Evolutionary conservation across 768 basidiomycete species (phyloP).

Genomic region (Hygrocybe coccinea): DNA sequence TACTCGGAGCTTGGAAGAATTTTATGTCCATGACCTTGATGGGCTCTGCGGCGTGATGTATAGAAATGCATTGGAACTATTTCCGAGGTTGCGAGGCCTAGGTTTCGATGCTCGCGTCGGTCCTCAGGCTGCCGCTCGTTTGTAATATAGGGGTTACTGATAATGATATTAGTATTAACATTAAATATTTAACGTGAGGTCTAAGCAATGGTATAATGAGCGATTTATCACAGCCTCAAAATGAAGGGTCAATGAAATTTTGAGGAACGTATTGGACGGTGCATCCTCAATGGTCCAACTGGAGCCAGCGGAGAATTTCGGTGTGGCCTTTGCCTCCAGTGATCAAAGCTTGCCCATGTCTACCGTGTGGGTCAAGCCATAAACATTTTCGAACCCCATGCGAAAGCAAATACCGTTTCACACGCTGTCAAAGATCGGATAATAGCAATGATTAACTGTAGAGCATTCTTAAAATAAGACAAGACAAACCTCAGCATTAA

Average conservation of each 20-base stretch:
- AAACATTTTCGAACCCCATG: constrained; percentile 69
- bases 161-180: background rate
- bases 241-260: background rate
- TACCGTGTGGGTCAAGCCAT: constrained; percentile 56
- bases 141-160: background rate
- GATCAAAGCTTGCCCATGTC: constrained; percentile 59
- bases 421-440: constrained; percentile 43
- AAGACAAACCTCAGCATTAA: constrained; percentile 59
- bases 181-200: background rate
- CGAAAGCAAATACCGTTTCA: constrained; percentile 66
- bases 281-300: background rate
- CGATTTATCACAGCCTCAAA: background rate
- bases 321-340: constrained; percentile 47
- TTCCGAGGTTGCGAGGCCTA: constrained; percentile 32
- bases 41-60: constrained; percentile 43
- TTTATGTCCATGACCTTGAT: constrained; percentile 38
- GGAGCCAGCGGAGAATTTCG: constrained; percentile 62
- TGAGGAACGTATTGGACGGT: too few species aligned
- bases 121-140: background rate
- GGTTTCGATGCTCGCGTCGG: background rate
- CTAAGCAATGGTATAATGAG: background rate
- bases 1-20: constrained; percentile 46
- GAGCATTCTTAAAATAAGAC: background rate
- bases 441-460: background rate
- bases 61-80: constrained; percentile 49